A percentile compares a stretch with the other conserved stretches of the same genome.
Evolutionary conservation across 805 yeast genomes (phyloP).

Genomic region (Candida schatavii): DNA sequence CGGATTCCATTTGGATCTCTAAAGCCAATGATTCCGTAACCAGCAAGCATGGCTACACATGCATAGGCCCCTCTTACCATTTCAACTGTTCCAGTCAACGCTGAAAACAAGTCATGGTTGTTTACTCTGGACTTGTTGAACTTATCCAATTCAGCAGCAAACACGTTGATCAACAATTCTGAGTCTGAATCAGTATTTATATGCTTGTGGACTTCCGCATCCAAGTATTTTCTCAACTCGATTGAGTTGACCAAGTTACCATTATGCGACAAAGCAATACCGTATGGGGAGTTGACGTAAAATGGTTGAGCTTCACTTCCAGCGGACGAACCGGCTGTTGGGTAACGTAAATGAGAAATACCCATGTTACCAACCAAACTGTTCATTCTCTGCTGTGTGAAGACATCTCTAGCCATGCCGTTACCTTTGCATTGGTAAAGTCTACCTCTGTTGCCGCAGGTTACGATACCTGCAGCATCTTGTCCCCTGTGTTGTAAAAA

Average conservation of each 20-base stretch:
- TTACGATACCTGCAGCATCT: slow-evolving; percentile 98
- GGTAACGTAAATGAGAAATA: slow-evolving; percentile 89
- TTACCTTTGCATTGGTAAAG: slow-evolving; percentile 97
- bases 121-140: slow-evolving; percentile 92
- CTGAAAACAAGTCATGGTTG: slow-evolving; percentile 82
- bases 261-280: slow-evolving; percentile 85
- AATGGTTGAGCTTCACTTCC: slow-evolving; percentile 98
- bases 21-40: slow-evolving; percentile 92
- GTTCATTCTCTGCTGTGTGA: slow-evolving; percentile 75
- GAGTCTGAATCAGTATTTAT: slow-evolving; percentile 97
- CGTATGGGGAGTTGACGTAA: slow-evolving; percentile 96
- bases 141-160: slow-evolving; percentile 88
- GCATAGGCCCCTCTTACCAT: slow-evolving; percentile 96
- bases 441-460: slow-evolving; percentile 91
- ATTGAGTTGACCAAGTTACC: slow-evolving; percentile 91
- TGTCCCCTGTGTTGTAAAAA: slow-evolving; percentile 97
- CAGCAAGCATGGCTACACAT: slow-evolving; percentile 91
- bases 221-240: slow-evolving; percentile 74
- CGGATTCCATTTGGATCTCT: slow-evolving; percentile 97
- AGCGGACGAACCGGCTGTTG: slow-evolving; percentile 95
- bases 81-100: slow-evolving; percentile 77
- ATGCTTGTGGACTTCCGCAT: slow-evolving; percentile 93
- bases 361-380: slow-evolving; percentile 94
- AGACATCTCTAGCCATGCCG: slow-evolving; percentile 98
- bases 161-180: slow-evolving; percentile 82